phyloP scores from a whole-genome alignment of 2,329 filamentous ascomycete species.

The Beauveria australis region DNA sequence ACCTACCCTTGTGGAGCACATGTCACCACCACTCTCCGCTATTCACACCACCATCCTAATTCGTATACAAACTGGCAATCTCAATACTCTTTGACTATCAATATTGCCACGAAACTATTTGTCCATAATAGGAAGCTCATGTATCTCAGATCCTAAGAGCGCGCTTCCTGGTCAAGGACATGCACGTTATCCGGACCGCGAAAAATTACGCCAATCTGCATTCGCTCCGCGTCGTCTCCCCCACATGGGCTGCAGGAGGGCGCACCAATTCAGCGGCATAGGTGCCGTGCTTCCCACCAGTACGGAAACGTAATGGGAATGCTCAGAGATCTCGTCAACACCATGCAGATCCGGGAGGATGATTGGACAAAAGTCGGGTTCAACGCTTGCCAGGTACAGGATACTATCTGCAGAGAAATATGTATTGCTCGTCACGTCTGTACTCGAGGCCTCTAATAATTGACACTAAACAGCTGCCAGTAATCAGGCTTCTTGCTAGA shows the following conservation, averaged over 20 bases:
- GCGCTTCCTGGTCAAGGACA: background rate
- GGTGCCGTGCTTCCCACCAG: background rate
- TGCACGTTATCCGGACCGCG: background rate
- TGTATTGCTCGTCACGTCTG: background rate
- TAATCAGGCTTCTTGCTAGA: background rate
- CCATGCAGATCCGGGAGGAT: background rate
- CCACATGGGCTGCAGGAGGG: too few relatives aligned
- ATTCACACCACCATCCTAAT: too few relatives aligned
- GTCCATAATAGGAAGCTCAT: conserved; percentile 4
- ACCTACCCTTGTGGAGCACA: too few relatives aligned
- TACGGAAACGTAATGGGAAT: background rate
- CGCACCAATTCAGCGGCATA: background rate
- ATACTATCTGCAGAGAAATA: background rate
- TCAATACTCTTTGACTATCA: too few relatives aligned
- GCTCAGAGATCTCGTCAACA: background rate
- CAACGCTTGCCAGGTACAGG: background rate
- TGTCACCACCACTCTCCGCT: too few relatives aligned
- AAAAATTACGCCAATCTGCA: background rate
- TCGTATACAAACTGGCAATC: too few relatives aligned
- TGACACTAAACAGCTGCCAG: conserved; percentile 11
- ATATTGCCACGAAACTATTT: background rate
- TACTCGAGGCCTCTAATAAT: background rate
- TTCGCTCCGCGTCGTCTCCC: background rate
- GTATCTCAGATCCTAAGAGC: background rate
- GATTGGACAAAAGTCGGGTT: background rate